Conservation (phyloP, 805 yeast genomes). For the Yarrowia yakushimensis region DNA sequence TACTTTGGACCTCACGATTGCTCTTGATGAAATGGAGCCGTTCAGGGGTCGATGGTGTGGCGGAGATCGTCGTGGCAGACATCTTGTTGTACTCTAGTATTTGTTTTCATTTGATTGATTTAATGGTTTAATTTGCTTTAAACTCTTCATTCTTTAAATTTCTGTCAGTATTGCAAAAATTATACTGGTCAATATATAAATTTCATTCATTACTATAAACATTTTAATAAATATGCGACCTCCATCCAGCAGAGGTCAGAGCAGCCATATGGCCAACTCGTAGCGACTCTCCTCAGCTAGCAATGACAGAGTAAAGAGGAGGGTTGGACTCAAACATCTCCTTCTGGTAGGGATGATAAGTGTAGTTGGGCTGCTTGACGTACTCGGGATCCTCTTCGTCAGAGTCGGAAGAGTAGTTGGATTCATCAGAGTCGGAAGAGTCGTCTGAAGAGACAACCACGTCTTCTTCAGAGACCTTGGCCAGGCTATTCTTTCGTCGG, state of each 20-base stretch:
- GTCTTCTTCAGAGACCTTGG: not conserved
- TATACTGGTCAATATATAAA: too few relatives aligned
- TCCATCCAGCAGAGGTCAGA: constrained; percentile 7
- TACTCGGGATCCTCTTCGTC: not conserved
- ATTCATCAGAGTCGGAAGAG: not conserved
- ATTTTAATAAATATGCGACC: not conserved
- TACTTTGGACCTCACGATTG: too few relatives aligned
- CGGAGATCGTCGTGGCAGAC: too few relatives aligned
- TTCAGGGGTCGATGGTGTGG: too few relatives aligned
- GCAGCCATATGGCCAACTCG: too few relatives aligned
- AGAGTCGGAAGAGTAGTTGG: not conserved
- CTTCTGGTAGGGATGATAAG: not conserved
- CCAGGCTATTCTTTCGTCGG: not conserved
- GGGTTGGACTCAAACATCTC: not conserved
- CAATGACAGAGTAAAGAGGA: not conserved
- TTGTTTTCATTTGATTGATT: too few relatives aligned
- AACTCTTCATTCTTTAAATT: too few relatives aligned
- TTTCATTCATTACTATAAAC: constrained; percentile 4
- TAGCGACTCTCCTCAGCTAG: too few relatives aligned
- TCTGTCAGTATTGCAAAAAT: too few relatives aligned
- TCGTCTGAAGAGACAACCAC: not conserved
- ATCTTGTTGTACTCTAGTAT: too few relatives aligned
- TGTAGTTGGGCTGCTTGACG: constrained; percentile 14
- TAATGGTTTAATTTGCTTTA: too few relatives aligned
- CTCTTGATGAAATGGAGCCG: too few relatives aligned